Evolutionary conservation across 2,329 filamentous ascomycete genomes (phyloP).

Genomic region (Fusarium torulosum): DNA sequence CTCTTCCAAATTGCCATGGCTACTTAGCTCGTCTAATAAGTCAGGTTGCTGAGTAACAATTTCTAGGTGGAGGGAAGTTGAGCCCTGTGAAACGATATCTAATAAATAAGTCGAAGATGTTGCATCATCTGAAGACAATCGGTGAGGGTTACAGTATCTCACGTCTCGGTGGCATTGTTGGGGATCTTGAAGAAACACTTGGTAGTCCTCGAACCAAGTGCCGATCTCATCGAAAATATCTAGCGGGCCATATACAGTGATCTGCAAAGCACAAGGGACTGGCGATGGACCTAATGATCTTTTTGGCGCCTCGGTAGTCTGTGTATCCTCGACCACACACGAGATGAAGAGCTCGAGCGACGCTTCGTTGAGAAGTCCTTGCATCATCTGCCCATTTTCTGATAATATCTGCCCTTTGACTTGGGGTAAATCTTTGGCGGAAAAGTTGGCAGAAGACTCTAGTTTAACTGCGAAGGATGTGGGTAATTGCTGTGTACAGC

Average conservation of each 20-base stretch:
- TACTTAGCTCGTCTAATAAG: slow-evolving; percentile 45
- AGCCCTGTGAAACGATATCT: not conserved
- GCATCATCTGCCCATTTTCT: slow-evolving; percentile 24
- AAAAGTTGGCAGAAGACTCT: slow-evolving; percentile 10
- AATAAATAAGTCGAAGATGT: slow-evolving; percentile 2
- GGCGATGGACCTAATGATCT: accelerated
- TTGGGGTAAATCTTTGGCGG: not conserved
- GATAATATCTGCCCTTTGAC: not conserved
- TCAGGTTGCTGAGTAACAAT: slow-evolving; percentile 30
- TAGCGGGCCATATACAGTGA: slow-evolving; percentile 51
- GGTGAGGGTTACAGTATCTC: slow-evolving; percentile 54
- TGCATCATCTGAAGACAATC: slow-evolving; percentile 42
- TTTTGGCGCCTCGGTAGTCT: not conserved
- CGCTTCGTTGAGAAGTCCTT: slow-evolving; percentile 28
- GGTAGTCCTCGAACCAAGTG: slow-evolving; percentile 49
- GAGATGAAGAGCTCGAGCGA: slow-evolving; percentile 3
- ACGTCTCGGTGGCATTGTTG: slow-evolving; percentile 44
- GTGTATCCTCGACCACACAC: not conserved
- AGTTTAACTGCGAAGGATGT: slow-evolving; percentile 2
- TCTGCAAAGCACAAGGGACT: slow-evolving; percentile 14
- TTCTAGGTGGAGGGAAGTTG: slow-evolving; percentile 5
- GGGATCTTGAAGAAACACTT: slow-evolving; percentile 54
- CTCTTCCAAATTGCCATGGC: slow-evolving; percentile 47
- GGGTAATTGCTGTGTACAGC: accelerated
- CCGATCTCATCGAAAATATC: slow-evolving; percentile 49